Conservation (phyloP, 768 basidiomycete species). For the Phlebiopsis gigantea region DNA sequence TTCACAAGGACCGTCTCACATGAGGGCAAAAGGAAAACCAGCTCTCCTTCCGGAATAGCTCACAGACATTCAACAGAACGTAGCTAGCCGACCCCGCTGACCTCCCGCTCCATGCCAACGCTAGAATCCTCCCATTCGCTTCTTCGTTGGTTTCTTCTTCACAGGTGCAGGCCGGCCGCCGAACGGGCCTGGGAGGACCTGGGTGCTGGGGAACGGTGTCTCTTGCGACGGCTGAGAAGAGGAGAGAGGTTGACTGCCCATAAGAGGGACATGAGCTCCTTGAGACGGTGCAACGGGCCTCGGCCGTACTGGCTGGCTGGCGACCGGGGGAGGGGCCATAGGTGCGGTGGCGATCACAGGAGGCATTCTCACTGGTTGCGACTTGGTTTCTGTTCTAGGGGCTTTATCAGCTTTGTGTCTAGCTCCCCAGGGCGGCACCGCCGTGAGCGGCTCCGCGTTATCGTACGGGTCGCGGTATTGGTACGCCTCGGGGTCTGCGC, state of each 20-base stretch:
- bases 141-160: slow-evolving; percentile 60
- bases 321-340: slow-evolving; percentile 16
- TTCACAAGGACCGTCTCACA: neutral
- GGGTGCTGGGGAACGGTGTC: slow-evolving; percentile 51
- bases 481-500: slow-evolving; percentile 45
- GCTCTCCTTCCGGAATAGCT: neutral
- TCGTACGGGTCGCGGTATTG: slow-evolving; percentile 53
- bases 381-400: neutral
- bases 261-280: slow-evolving; percentile 2
- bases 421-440: neutral
- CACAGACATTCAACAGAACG: neutral
- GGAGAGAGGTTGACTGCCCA: slow-evolving; percentile 15
- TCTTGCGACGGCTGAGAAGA: slow-evolving; percentile 33
- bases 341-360: slow-evolving; percentile 29
- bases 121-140: slow-evolving; percentile 74
- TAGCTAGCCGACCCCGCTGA: slow-evolving; percentile 10
- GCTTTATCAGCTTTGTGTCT: neutral
- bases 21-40: neutral
- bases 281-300: slow-evolving; percentile 2
- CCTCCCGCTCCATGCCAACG: slow-evolving; percentile 9
- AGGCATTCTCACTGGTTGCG: slow-evolving; percentile 20
- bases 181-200: slow-evolving; percentile 64
- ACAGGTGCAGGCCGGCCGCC: slow-evolving; percentile 49
- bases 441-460: slow-evolving; percentile 1
- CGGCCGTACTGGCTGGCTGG: slow-evolving; percentile 13